phyloP scores from a whole-genome alignment of 768 basidiomycete genomes.

The Phlebiopsis flavidoalba region DNA sequence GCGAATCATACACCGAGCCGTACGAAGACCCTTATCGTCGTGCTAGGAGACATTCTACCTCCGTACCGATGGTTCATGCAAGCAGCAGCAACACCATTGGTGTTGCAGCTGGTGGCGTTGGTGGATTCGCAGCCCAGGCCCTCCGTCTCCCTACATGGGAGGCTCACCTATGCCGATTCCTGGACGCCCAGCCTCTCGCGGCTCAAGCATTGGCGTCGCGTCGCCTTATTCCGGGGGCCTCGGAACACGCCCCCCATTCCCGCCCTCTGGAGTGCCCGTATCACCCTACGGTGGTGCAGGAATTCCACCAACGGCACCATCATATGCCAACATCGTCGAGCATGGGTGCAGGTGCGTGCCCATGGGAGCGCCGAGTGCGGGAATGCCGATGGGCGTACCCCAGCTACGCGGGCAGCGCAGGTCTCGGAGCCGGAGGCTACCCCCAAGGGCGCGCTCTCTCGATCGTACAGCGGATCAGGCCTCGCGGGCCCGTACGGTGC shows the following conservation, averaged over 20 bases:
- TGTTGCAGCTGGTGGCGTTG: neutral
- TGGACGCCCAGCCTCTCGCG: neutral
- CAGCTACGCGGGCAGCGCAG: neutral
- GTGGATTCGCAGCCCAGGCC: neutral
- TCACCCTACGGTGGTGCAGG: neutral
- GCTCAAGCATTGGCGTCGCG: neutral
- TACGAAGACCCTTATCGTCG: neutral
- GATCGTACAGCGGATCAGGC: neutral
- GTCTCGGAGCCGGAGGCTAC: neutral
- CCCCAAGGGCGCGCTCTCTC: neutral
- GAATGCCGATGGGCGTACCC: too few relatives aligned
- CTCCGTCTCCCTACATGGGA: neutral
- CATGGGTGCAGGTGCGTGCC: neutral
- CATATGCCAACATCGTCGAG: neutral
- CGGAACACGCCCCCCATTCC: neutral
- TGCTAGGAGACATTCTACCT: neutral
- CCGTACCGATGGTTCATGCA: neutral
- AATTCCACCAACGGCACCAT: neutral
- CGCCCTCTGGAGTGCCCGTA: neutral
- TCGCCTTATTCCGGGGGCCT: neutral
- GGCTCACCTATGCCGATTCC: neutral
- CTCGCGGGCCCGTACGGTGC: constrained; percentile 4
- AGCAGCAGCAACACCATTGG: too few relatives aligned
- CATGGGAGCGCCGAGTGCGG: neutral
- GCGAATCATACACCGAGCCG: neutral